Evolutionary conservation across 2,329 filamentous ascomycete species (phyloP), one percentile per base, ranked within the genome.

Genomic region (Colletotrichum cuscutae): DNA sequence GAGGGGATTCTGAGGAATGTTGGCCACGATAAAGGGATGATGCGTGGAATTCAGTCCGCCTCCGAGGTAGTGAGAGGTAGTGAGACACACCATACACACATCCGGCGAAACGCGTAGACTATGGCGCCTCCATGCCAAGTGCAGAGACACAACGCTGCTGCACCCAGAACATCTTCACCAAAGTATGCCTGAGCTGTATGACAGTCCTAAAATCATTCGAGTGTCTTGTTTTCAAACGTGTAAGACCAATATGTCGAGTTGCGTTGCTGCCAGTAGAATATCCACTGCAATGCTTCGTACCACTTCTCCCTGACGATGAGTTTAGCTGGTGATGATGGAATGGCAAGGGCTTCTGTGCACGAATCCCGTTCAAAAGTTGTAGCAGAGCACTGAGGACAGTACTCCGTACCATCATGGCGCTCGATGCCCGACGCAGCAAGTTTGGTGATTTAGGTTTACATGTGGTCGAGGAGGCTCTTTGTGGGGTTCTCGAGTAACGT

Each of bases 1-100:
- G 66, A 72, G 70, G 35, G 70, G 11, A 72, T 70, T n/a, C 5
- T 5, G 32, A 49, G 66, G 66, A 70, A 72, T 72, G 60, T 53
- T 52, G 32, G 46, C 30, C 19, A 54, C 60, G 70, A 70, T 72
- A 65, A 70, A 72, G 70, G 70, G 70, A 72, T 72, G 70, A 30
- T 26, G 66, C 13, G 28, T 30, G 70, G 70, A 72, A 70, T 70
- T 54, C 60, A 57, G 24, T 32, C 24, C 13, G 35, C 35, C 24
- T 65, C 26, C 5, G 42, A 49, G 28, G 42, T 13, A 24, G 53
- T 65, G 63, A 65, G 42, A 49, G 28, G 42, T 13, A 24, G 53
- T 65, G 63, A 65, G 53, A 65, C 63, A 65, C 24, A 7, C 19
- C 53, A 12, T 52, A 58, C 30, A 26, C 52, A 49, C 49, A 7